A percentile compares a stretch with the other conserved stretches of the same genome.
These are phyloP conservation scores for Penicillium fimorum DNA, from an alignment of 495 filamentous ascomycete species.

Conservation along the genomic window DNA sequence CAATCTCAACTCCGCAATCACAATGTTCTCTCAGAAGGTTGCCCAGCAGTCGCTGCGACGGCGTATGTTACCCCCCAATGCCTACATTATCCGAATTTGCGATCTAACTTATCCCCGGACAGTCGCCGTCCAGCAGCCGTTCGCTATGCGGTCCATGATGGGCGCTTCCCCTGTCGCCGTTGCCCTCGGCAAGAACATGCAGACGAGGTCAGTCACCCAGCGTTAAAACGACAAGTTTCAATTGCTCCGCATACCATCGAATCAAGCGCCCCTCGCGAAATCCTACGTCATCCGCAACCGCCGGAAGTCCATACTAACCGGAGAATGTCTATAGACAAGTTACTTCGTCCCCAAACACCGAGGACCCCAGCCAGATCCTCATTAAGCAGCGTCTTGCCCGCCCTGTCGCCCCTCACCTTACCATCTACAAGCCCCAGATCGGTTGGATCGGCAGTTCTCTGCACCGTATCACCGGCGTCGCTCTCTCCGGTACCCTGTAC, in stretches of 20 bases:
- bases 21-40: constrained; percentile 66
- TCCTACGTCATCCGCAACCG: constrained; percentile 34
- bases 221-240: background rate
- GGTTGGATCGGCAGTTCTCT: constrained; percentile 74
- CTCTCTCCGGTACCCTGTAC: constrained; percentile 76
- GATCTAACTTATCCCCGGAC: constrained; percentile 22
- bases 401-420: constrained; percentile 83
- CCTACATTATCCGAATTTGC: background rate
- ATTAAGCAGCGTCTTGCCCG: constrained; percentile 78
- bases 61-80: constrained; percentile 47
- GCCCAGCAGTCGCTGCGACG: constrained; percentile 66
- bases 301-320: constrained; percentile 17
- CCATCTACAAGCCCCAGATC: constrained; percentile 85
- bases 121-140: constrained; percentile 53
- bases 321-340: constrained; percentile 36
- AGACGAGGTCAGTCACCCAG: constrained; percentile 51
- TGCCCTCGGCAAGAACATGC: constrained; percentile 47
- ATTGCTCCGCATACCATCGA: background rate
- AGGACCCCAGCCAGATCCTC: constrained; percentile 70
- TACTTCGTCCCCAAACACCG: constrained; percentile 56
- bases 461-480: constrained; percentile 77
- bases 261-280: constrained; percentile 6
- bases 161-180: constrained; percentile 51
- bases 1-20: constrained; percentile 30
- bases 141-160: constrained; percentile 49